These are phyloP conservation scores for Eucalyptus leucophloia DNA, from an alignment of 345 rosid genomes.

Conservation along the genomic window DNA sequence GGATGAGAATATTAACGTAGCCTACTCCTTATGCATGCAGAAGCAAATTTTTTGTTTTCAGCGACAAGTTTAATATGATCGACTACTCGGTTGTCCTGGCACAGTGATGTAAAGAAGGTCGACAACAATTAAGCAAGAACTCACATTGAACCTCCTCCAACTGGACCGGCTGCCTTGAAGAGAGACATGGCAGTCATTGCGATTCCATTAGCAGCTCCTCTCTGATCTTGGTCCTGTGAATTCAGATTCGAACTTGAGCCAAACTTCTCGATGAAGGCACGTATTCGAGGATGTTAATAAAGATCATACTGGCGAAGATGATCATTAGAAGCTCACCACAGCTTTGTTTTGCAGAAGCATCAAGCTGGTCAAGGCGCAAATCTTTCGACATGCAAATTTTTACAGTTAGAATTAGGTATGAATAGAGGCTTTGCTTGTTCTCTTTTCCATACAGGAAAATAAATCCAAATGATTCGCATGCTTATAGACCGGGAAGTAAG, in stretches of 20 bases:
- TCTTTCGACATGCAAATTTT: not conserved
- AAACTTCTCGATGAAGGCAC: not conserved
- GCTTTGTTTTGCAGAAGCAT: conserved; percentile 38
- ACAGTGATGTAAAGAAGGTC: not conserved
- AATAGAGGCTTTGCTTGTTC: not conserved
- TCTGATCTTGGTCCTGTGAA: conserved; percentile 38
- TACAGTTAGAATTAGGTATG: not conserved
- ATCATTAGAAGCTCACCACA: conserved; percentile 17
- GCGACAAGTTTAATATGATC: not conserved
- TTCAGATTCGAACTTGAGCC: not conserved
- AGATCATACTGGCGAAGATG: not conserved
- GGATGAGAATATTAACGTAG: not conserved
- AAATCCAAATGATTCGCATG: not conserved
- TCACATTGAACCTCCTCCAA: conserved; percentile 46
- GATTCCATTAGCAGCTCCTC: conserved; percentile 49
- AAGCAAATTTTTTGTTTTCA: not conserved
- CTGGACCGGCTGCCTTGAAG: conserved; percentile 44
- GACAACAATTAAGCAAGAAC: not conserved
- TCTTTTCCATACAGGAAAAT: not conserved
- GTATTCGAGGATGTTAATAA: not conserved
- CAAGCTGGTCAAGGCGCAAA: conserved; percentile 20
- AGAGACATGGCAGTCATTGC: conserved; percentile 40
- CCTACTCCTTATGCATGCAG: not conserved
- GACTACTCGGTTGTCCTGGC: not conserved
- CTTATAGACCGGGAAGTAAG: not conserved